These are phyloP conservation scores for Claviceps sp. DNA, from an alignment of 2,329 filamentous ascomycete genomes.

Conservation along the genomic window DNA sequence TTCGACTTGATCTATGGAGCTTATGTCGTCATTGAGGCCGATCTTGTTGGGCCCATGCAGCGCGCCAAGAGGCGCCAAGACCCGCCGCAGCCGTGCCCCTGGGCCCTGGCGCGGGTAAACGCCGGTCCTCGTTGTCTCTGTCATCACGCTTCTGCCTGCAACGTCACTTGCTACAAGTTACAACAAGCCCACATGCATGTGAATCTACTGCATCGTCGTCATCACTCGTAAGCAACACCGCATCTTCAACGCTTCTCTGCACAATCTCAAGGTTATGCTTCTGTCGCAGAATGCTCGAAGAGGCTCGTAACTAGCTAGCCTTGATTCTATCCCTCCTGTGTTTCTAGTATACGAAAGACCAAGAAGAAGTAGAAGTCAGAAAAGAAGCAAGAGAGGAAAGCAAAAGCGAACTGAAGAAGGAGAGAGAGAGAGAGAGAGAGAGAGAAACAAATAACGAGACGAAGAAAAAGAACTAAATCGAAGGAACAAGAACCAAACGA, in stretches of 20 bases:
- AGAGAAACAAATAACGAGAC: background rate
- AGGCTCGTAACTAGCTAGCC: background rate
- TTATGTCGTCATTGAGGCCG: constrained; percentile 9
- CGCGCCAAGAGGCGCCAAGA: too few species aligned
- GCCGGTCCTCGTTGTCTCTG: background rate
- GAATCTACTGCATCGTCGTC: background rate
- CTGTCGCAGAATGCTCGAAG: background rate
- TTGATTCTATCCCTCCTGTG: too few species aligned
- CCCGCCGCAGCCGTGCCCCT: background rate
- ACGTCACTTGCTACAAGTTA: too few species aligned
- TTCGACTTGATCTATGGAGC: too few species aligned
- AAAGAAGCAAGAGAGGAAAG: too few species aligned
- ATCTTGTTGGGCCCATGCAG: too few species aligned
- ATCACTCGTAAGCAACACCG: background rate
- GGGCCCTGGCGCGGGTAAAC: background rate
- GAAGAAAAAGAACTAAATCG: background rate
- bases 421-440: background rate
- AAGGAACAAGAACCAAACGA: background rate
- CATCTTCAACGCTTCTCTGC: background rate
- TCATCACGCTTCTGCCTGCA: too few species aligned
- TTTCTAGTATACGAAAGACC: too few species aligned
- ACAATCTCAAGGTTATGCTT: background rate
- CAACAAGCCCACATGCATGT: background rate
- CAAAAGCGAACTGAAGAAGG: background rate
- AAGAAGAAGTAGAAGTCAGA: too few species aligned